A percentile compares a stretch with the other conserved stretches of the same genome.
These are phyloP conservation scores for Lasiosphaeria ovina DNA, from an alignment of 495 filamentous ascomycete genomes.

Conservation along the genomic window DNA sequence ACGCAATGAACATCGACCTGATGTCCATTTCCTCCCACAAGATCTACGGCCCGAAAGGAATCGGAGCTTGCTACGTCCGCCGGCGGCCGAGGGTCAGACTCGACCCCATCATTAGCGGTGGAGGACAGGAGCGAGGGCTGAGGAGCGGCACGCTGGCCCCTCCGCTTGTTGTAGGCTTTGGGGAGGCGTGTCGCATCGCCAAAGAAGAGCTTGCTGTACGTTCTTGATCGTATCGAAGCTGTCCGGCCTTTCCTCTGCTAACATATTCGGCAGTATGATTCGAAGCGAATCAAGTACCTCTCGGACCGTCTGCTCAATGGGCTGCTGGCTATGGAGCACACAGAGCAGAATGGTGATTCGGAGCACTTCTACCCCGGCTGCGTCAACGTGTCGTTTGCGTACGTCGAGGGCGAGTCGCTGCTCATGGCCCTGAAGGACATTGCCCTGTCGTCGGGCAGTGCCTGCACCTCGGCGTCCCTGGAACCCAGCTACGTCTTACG, in stretches of 20 bases:
- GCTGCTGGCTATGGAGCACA: slow-evolving; percentile 87
- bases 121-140: slow-evolving; percentile 91
- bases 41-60: slow-evolving; percentile 96
- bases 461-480: slow-evolving; percentile 93
- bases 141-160: slow-evolving; percentile 92
- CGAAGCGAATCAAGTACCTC: slow-evolving; percentile 73
- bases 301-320: slow-evolving; percentile 81
- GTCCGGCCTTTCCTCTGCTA: not conserved
- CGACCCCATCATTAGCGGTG: slow-evolving; percentile 93
- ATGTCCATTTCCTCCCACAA: slow-evolving; percentile 99
- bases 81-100: slow-evolving; percentile 88
- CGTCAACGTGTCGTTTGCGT: slow-evolving; percentile 97
- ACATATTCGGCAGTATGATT: slow-evolving; percentile 68
- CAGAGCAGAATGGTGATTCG: slow-evolving; percentile 82
- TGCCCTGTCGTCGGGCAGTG: slow-evolving; percentile 92
- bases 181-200: slow-evolving; percentile 90
- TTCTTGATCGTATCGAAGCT: slow-evolving; percentile 19
- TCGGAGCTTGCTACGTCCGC: slow-evolving; percentile 93
- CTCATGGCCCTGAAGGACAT: slow-evolving; percentile 99
- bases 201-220: slow-evolving; percentile 86
- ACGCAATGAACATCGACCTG: slow-evolving; percentile 93
- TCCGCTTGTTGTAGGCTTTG: slow-evolving; percentile 84
- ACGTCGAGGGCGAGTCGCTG: slow-evolving; percentile 95
- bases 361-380: slow-evolving; percentile 88
- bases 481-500: slow-evolving; percentile 95